phyloP scores from a whole-genome alignment of 345 rosid genomes.

The Gossypium mustelinum region DNA sequence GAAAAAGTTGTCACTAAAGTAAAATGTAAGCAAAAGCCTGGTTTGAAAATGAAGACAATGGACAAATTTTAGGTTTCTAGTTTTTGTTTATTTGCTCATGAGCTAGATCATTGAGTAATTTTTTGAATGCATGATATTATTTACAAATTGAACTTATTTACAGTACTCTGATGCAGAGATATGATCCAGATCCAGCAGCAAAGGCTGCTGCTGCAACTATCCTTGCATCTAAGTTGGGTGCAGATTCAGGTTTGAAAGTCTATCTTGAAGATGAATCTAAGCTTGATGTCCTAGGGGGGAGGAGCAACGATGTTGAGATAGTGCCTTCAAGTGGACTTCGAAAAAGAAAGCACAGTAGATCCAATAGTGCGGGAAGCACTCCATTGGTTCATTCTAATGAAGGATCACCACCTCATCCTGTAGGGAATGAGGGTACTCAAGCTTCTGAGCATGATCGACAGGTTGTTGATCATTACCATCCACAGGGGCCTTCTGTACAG shows the following conservation, averaged over 20 bases:
- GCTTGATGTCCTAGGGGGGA: conserved; percentile 39
- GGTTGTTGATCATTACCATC: conserved; percentile 61
- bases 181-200: conserved; percentile 98
- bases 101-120: conserved; percentile 9
- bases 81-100: not conserved
- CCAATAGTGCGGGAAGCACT: conserved; percentile 48
- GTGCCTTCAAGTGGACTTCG: conserved; percentile 67
- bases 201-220: conserved; percentile 98
- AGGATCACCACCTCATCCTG: conserved; percentile 40
- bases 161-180: conserved; percentile 55
- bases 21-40: conserved; percentile 3
- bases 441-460: conserved; percentile 48
- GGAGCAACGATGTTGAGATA: conserved; percentile 63
- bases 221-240: conserved; percentile 92
- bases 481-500: conserved; percentile 44
- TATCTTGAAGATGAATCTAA: conserved; percentile 62
- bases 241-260: conserved; percentile 89
- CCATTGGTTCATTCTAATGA: conserved; percentile 35
- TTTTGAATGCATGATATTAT: not conserved
- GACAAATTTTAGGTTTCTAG: not conserved
- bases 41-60: not conserved
- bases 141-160: conserved; percentile 6
- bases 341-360: conserved; percentile 55
- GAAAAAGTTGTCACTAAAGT: not conserved
- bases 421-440: conserved; percentile 31